phyloP scores from a whole-genome alignment of 805 yeast species.

The Pichia scutulata region DNA sequence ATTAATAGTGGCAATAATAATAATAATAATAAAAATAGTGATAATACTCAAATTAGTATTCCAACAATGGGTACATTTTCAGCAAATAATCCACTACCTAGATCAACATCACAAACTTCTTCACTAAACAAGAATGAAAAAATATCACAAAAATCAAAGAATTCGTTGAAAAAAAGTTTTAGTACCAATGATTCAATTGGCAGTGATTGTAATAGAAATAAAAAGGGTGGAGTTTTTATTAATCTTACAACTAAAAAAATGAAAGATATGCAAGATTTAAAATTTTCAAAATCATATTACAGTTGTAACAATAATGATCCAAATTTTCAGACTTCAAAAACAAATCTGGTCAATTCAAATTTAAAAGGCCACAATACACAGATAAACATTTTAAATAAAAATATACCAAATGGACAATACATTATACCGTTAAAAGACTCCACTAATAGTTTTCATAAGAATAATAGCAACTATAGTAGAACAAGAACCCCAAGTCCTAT shows the following conservation, averaged over 20 bases:
- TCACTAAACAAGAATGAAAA: not conserved
- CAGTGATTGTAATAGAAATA: not conserved
- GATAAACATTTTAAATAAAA: not conserved
- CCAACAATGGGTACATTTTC: not conserved
- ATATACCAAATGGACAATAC: not conserved
- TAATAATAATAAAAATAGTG: not conserved
- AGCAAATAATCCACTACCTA: not conserved
- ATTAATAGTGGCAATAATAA: not conserved
- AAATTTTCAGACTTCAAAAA: not conserved
- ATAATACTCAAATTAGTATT: not conserved
- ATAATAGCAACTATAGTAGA: not conserved
- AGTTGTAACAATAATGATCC: not conserved
- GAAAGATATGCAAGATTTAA: not conserved
- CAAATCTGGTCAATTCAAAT: not conserved
- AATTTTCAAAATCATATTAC: not conserved
- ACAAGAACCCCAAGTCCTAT: constrained; percentile 1
- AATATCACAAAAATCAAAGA: not conserved
- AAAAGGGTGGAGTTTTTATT: not conserved
- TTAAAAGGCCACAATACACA: not conserved
- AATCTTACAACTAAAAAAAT: not conserved
- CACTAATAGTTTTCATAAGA: constrained; percentile 8
- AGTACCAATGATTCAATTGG: not conserved
- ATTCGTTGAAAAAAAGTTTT: not conserved
- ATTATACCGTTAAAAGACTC: constrained; percentile 8
- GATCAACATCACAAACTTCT: not conserved